Percentiles rank a stretch among this genome's conserved stretches.
Evolutionary conservation across 2,329 filamentous ascomycete genomes (phyloP).

Genomic region (Talaromyces sp.): DNA sequence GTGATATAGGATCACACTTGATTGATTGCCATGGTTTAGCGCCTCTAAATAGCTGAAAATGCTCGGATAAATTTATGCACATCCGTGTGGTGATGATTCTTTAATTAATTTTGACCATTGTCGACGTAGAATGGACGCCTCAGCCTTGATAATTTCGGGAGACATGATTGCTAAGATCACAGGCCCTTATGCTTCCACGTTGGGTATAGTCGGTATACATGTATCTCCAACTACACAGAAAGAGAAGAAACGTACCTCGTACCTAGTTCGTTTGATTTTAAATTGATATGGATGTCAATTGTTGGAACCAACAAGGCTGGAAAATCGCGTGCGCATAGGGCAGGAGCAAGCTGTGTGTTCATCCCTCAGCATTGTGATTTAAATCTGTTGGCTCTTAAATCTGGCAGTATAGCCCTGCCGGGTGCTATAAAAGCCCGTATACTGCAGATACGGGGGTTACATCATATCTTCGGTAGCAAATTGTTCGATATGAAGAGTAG

Average conservation of each 20-base stretch:
- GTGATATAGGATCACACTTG: not conserved
- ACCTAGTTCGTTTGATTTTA: not conserved
- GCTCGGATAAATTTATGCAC: not conserved
- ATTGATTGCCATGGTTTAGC: not conserved
- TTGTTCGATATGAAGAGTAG: not conserved
- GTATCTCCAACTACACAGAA: not conserved
- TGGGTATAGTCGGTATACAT: not conserved
- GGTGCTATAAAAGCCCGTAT: not conserved
- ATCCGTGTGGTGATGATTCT: not conserved
- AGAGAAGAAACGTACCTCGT: not conserved
- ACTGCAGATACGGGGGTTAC: not conserved
- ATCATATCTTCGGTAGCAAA: not conserved
- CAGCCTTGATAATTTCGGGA: not conserved
- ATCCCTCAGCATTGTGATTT: not conserved
- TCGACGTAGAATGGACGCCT: not conserved
- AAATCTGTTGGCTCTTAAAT: not conserved
- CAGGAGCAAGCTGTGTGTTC: not conserved
- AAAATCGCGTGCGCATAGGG: not conserved
- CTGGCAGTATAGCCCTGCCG: not conserved
- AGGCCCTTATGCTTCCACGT: not conserved
- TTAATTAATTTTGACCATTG: not conserved
- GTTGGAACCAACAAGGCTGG: not conserved
- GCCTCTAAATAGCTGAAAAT: not conserved
- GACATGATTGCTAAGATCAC: not conserved
- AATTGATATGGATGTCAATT: not conserved